phyloP scores from a whole-genome alignment of 2,329 filamentous ascomycete genomes.

The Arthrocladium fulminans region DNA sequence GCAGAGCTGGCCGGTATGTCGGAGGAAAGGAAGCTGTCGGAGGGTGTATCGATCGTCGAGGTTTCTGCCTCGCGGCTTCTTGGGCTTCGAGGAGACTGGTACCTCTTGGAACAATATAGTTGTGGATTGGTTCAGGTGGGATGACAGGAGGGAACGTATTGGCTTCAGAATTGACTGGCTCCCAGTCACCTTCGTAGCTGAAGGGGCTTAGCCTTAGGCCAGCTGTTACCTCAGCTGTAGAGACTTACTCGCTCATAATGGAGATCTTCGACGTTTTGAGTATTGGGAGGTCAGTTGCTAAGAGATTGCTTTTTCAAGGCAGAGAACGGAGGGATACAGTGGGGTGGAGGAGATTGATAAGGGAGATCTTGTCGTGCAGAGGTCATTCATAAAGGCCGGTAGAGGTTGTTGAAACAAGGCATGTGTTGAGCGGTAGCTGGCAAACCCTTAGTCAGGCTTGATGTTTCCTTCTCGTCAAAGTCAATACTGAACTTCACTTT shows the following conservation, averaged over 20 bases:
- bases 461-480: no score
- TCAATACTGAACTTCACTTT: no score
- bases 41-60: background rate
- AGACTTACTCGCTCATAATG: constrained; percentile 20
- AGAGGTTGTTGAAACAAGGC: no score
- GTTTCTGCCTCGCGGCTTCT: background rate
- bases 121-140: constrained; percentile 6
- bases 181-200: constrained; percentile 10
- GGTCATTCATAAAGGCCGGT: no score
- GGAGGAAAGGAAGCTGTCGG: background rate
- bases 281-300: no score
- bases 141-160: background rate
- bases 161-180: background rate
- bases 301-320: no score
- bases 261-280: background rate
- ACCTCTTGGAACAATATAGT: constrained; percentile 3
- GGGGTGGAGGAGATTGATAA: no score
- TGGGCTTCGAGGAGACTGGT: background rate
- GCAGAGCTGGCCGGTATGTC: constrained; percentile 5
- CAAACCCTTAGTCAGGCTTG: no score
- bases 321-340: no score
- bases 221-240: background rate
- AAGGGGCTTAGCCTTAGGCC: background rate
- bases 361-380: no score
- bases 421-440: no score